Evolutionary conservation across 352 stramenopile genomes (phyloP).

Genomic region (Globisporangium spiculum): DNA sequence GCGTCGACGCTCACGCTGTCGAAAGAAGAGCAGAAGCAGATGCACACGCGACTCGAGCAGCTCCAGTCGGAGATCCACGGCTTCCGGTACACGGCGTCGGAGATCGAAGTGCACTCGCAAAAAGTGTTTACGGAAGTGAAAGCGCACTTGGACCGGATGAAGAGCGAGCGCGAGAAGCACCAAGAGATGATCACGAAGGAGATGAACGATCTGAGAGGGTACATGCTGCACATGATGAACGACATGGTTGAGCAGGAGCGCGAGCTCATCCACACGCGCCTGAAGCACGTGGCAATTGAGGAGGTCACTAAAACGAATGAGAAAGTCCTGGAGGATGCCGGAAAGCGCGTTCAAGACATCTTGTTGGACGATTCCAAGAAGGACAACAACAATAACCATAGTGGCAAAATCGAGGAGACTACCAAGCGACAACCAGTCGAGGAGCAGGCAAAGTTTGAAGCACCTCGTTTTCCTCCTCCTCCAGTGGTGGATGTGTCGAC

Average conservation of each 20-base stretch:
- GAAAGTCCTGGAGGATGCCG: not conserved
- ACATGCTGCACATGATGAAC: constrained; percentile 47
- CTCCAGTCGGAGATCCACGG: constrained; percentile 52
- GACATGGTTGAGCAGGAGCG: constrained; percentile 60
- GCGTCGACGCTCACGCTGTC: constrained; percentile 26
- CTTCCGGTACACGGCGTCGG: constrained; percentile 41
- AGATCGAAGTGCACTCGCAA: constrained; percentile 60
- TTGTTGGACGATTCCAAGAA: not conserved
- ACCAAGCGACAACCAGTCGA: not conserved
- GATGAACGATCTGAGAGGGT: constrained; percentile 54
- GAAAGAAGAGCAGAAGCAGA: constrained; percentile 33
- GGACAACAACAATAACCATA: not conserved
- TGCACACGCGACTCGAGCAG: constrained; percentile 40
- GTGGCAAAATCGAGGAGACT: not conserved
- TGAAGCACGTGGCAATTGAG: constrained; percentile 30
- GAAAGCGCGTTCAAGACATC: not conserved
- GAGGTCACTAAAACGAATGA: constrained; percentile 16
- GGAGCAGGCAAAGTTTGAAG: not conserved
- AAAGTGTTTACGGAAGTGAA: constrained; percentile 50
- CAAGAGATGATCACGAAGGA: constrained; percentile 60
- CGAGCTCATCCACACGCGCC: constrained; percentile 36
- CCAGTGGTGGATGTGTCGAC: not conserved
- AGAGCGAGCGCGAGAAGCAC: constrained; percentile 46
- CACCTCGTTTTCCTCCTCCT: not conserved
- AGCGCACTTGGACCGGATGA: constrained; percentile 43